Evolutionary conservation across 2,329 filamentous ascomycete species (phyloP), one percentile per base, ranked within the genome.

Genomic region (Paraphoma sp.): DNA sequence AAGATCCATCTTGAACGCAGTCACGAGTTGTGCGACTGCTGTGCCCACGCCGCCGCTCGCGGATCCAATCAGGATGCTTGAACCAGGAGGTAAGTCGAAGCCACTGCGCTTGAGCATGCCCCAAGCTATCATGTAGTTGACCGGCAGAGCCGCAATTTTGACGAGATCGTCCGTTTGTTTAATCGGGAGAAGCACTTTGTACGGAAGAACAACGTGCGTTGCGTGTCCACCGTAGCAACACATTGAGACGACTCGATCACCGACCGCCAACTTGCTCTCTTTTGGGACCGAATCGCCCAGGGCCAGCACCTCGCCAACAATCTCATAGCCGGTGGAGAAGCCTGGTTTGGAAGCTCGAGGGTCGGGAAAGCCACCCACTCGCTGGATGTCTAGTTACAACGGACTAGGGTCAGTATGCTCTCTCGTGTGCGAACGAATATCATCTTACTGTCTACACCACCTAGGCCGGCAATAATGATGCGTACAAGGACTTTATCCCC

Each of bases 41-140:
- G 57, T 59, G n/a, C 57, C 57, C 2, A 59, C 23, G 8, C 57
- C 57, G 11, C 57, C 57, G 45, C 53, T 54, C 7, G 49, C 57
- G 44, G 53, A 56, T 6, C 57, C 57, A 17, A 59, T 47, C 30
- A 59, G 17, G n/a, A 59, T 56, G 44, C 38, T 56, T 11, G 53
- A 54, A 3, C 57, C 57, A 14, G 53, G 57, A 23, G 6, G 30
- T 10, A 59, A 30, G 14, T 56, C 8, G n/a, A 53, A 49, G 29
- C 57, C 57, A 31, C 42, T 59, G 33, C 56, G 49, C 29, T 56
- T 59, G 8, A 59, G 47, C 53, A 59, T 53, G 18, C 57, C 57
- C 57, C 57, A 59, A 5, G 49, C 50, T 6, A 50, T 59, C 57
- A 59, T 59, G 44, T 59, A 59, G 29, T 59, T 59, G 8, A 56